Base-by-base conservation (phyloP, 2,329 filamentous ascomycete species). In the Phyllosticta ampelicida region DNA sequence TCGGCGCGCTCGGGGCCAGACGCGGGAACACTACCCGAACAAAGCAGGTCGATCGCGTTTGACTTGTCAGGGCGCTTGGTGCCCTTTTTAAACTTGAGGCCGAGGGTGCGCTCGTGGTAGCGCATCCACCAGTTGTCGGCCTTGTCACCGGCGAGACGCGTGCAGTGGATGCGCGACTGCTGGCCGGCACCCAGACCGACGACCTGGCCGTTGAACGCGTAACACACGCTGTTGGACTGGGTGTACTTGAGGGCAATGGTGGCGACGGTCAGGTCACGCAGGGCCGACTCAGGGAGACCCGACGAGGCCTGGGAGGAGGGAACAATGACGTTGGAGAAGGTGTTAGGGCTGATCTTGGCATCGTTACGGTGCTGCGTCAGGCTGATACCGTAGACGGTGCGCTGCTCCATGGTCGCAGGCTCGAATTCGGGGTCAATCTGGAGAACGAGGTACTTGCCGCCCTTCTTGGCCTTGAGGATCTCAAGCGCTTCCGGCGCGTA, bases 121-220 rank as follows among this genome's bases (percentile, higher is more conserved):
- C 94, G 88, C 80, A 99, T 87, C 94, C 92, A 99, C 92, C 92
- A 97, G 80, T 95, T 96, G 75, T 99, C 94, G 53, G 91, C 90
- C 81, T 99, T 99, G 79, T 97, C 92, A 61, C 94, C 94, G 10
- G 94, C 94, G 55, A 99, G 84, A 64, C 94, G 87, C 49, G 94
- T 99, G 83, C 94, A 99, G 81, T 99, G 94, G 66, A 99, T 99
- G 65, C 94, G 87, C 62, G 89, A 95, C 77, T 99, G 94, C 75
- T 99, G 94, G 61, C 94, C 94, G 58, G 94, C 94, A 64, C 94
- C 94, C 58, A 99, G 85, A 64, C 94, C 94, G 66, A 99, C 82
- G 67, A 97, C 82, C 75, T 97, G 94, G 53, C 94, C 94, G 68
- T 95, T 91, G 63, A 90, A 80, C 58, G 94, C 91, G 71, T 97